Evolutionary conservation across 352 stramenopile genomes (phyloP), one percentile per base, ranked within the genome.

Genomic region (Phytophthora podocarpi): DNA sequence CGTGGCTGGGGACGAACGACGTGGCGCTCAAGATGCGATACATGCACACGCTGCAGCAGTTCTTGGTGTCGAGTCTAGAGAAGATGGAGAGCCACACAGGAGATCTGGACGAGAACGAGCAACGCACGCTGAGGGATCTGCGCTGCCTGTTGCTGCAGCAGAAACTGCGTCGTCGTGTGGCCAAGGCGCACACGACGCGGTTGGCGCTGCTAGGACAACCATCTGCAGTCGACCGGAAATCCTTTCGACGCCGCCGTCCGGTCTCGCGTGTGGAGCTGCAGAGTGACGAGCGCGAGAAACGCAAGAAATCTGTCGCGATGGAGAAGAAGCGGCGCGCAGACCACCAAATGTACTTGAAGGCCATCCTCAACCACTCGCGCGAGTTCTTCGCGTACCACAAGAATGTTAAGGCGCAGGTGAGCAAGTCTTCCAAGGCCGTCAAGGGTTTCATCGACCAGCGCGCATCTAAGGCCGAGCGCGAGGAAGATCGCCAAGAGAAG

Each of bases 301-400:
- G 83, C 43, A 93, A 91, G 50, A 90, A 90, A 51, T 90, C 81
- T 1, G 78, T 95, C 9, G 82, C 85, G n/a, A 76, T 88, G 31
- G 84, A 93, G 55, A 94, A 95, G 67, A 81, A 93, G 45, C 83
- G 84, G 6, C 83, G 84, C 9, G 80, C 82, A 5, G 74, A 90
- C 31, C 85, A 91, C 26, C 85, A 93, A 53, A 67, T 82, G 41
- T 96, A 94, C 56, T 62, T 96, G 31, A 90, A 90, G 49, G 82
- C 84, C 0, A 78, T 96, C 4, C 47, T 95, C 31, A 91, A 91
- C 55, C 87, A 96, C 59, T 89, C 85, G 45, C 80, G 87, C 13
- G 85, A 94, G 53, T 96, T 96, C 35, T 91, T 91, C 26, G 70
- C 77, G n/a, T 95, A 85, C 53, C 87, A 96, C 69, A 93, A 93